Evolutionary conservation across 2,329 filamentous ascomycete genomes (phyloP).

Genomic region (Nemania bipapillata): DNA sequence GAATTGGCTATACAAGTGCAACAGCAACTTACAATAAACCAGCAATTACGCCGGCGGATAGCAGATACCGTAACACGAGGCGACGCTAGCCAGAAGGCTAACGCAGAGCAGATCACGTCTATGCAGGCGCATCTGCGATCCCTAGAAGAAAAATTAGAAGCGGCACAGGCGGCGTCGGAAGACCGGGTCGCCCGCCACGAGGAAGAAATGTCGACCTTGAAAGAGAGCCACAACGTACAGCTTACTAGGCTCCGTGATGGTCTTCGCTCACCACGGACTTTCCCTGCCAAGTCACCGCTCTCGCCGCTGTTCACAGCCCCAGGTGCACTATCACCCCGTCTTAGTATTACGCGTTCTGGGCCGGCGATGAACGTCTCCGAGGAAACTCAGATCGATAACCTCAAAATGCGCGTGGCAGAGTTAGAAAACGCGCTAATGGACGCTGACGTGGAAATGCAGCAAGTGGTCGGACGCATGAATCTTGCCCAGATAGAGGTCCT

Average conservation of each 20-base stretch:
- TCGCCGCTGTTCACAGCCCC: slow-evolving; percentile 69
- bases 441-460: slow-evolving; percentile 83
- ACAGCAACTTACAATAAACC: slow-evolving; percentile 81
- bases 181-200: slow-evolving; percentile 85
- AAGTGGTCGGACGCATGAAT: slow-evolving; percentile 85
- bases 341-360: slow-evolving; percentile 60
- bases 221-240: slow-evolving; percentile 80
- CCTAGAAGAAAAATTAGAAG: slow-evolving; percentile 84
- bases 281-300: slow-evolving; percentile 69
- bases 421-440: slow-evolving; percentile 82
- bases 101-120: slow-evolving; percentile 81
- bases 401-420: slow-evolving; percentile 82
- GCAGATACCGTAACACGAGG: slow-evolving; percentile 82
- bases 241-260: slow-evolving; percentile 76
- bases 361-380: slow-evolving; percentile 74
- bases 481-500: slow-evolving; percentile 84
- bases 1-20: slow-evolving; percentile 81
- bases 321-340: slow-evolving; percentile 63
- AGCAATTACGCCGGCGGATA: slow-evolving; percentile 78
- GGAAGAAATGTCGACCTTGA: slow-evolving; percentile 79
- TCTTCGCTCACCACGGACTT: slow-evolving; percentile 59
- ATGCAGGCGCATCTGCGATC: slow-evolving; percentile 82
- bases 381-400: slow-evolving; percentile 76
- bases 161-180: slow-evolving; percentile 86
- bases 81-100: slow-evolving; percentile 82